Conservation (phyloP, 257 asterid genomes). For the Salvia miltiorrhiza region DNA sequence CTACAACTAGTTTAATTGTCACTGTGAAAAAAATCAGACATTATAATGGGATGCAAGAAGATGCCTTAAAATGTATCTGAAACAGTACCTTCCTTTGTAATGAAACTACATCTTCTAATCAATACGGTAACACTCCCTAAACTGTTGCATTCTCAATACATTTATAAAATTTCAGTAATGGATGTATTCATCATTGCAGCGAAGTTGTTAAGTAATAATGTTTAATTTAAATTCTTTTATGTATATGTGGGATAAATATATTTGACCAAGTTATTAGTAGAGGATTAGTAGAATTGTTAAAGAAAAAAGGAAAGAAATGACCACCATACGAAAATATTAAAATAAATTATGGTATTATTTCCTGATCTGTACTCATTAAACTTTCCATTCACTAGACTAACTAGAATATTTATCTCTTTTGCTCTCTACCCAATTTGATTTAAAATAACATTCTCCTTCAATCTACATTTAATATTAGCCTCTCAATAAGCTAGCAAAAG, state of each 20-base stretch:
- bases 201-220: background rate
- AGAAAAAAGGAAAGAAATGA: background rate
- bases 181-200: background rate
- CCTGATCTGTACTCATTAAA: background rate
- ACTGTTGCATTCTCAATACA: background rate
- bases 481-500: too few relatives aligned
- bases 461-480: too few relatives aligned
- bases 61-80: background rate
- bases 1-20: background rate
- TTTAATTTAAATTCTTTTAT: too few relatives aligned
- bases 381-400: too few relatives aligned
- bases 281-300: background rate
- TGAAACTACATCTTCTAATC: conserved; percentile 7
- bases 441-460: too few relatives aligned
- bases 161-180: background rate
- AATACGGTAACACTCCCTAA: background rate
- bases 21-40: background rate
- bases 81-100: background rate
- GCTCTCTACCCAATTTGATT: background rate
- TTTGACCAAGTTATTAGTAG: background rate
- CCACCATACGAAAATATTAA: background rate
- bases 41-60: background rate
- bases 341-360: background rate
- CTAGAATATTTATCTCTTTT: background rate
- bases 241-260: background rate